phyloP scores from a whole-genome alignment of 352 stramenopile genomes.

The Globisporangium middletonii region DNA sequence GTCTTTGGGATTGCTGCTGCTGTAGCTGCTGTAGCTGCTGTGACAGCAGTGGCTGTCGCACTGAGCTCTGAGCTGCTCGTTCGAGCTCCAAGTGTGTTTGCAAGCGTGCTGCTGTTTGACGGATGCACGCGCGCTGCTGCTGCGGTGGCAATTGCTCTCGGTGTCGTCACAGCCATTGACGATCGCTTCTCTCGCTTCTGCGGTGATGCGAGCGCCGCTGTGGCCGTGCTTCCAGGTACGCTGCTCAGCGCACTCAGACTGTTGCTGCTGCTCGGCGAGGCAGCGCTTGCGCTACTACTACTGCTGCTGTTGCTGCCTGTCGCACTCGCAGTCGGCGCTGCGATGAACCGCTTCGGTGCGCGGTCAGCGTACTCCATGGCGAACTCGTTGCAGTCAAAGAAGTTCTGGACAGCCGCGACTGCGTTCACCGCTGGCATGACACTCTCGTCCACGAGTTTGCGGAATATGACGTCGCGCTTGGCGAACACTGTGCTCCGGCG shows the following conservation, averaged over 20 bases:
- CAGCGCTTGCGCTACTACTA: background rate
- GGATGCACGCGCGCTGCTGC: background rate
- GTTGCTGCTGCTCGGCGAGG: background rate
- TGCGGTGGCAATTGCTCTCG: background rate
- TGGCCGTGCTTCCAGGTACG: background rate
- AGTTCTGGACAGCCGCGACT: slow-evolving; percentile 1
- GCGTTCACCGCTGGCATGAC: slow-evolving; percentile 12
- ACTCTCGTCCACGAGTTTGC: slow-evolving; percentile 34
- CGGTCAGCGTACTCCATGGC: slow-evolving; percentile 56
- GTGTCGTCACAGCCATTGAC: background rate
- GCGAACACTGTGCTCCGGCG: slow-evolving; percentile 6
- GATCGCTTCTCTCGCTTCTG: slow-evolving; percentile 1
- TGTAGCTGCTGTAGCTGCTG: slow-evolving; percentile 6
- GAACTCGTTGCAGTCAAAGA: slow-evolving; percentile 49
- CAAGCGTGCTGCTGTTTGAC: background rate
- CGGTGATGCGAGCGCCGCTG: background rate
- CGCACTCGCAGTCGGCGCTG: background rate
- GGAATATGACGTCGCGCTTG: slow-evolving; percentile 25
- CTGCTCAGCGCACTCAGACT: background rate
- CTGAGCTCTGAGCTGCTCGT: background rate
- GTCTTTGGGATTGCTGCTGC: slow-evolving; percentile 5
- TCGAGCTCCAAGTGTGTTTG: background rate
- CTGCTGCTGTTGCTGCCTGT: background rate
- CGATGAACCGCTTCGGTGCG: slow-evolving; percentile 20
- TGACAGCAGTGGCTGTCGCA: slow-evolving; percentile 1